A percentile compares a stretch with the other conserved stretches of the same genome.
Conservation (phyloP, 2,329 filamentous ascomycete species). For the Exophiala xenobiotica region DNA sequence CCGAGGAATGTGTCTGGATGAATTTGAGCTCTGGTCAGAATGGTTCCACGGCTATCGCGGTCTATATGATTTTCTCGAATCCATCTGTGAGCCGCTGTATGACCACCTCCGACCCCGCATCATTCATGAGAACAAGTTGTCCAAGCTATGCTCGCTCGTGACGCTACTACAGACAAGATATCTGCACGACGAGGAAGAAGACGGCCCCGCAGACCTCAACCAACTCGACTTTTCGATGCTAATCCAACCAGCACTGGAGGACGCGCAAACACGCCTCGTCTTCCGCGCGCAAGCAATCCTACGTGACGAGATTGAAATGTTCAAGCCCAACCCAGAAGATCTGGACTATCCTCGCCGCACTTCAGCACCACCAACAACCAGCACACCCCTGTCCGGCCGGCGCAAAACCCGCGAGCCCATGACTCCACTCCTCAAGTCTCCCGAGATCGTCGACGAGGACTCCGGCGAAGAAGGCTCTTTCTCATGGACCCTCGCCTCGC, state of each 20-base stretch:
- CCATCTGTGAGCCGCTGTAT: conserved; percentile 66
- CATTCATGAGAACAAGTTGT: conserved; percentile 65
- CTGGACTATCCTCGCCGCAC: conserved; percentile 62
- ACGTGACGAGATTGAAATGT: conserved; percentile 66
- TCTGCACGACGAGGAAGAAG: conserved; percentile 59
- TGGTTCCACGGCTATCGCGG: conserved; percentile 65
- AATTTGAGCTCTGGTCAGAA: conserved; percentile 66
- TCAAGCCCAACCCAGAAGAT: conserved; percentile 64
- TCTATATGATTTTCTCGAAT: conserved; percentile 65
- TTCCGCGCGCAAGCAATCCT: conserved; percentile 64
- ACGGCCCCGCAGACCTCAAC: conserved; percentile 49
- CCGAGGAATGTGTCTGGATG: conserved; percentile 64
- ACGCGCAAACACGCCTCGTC: conserved; percentile 65
- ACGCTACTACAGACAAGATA: conserved; percentile 66
- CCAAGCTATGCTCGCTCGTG: conserved; percentile 67
- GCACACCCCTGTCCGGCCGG: conserved; percentile 34
- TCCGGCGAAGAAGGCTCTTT: conserved; percentile 35
- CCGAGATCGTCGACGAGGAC: conserved; percentile 54
- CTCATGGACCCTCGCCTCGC: conserved; percentile 25
- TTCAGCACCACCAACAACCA: conserved; percentile 35
- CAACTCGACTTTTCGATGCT: conserved; percentile 62
- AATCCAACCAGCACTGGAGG: conserved; percentile 65
- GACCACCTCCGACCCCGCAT: conserved; percentile 64
- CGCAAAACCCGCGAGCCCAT: conserved; percentile 36
- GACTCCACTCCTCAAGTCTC: conserved; percentile 33